Evolutionary conservation across 257 asterid genomes (phyloP), one percentile per base, ranked within the genome.

Genomic region (Fraxinus excelsior): DNA sequence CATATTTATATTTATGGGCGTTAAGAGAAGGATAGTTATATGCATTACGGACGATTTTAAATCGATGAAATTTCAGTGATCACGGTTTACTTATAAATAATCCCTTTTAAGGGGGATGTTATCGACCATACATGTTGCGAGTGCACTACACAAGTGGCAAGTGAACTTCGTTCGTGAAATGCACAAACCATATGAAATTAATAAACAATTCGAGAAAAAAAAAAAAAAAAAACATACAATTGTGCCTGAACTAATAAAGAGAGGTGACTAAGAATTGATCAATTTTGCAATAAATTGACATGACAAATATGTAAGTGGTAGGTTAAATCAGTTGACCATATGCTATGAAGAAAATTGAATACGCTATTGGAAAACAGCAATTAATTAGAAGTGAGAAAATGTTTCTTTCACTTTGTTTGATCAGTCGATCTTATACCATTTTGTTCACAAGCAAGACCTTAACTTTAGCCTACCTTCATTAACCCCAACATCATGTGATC

Each of bases 291-390:
- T 82, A 56, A 79, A 79, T 83, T 79, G 74, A 51, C 35, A 70
- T 58, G 79, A 72, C 74, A 62, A 53, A 60, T 38, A 6, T 13
- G 13, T 18, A 46, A 72, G 42, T 44, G 81, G 86, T 85, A 76
- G 87, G 85, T 85, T 77, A 68, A 46, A 79, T 65, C 74, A 78
- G 84, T 74, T 78, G 90, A 81, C 49, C 3, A 70, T 26, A 32
- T 28, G 80, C 4, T 44, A 23, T 46, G 68, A 44, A 64, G 37
- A 73, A 69, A 70, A 73, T 71, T 79, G 76, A 72, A 78, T 67
- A 9, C 76, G 76, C 51, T 76, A 81, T 75, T 75, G 81, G 78
- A 80, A 62, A 82, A 79, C 83, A 84, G 80, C 72, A 70, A 32
- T 37, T 68, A 3, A n/a, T n/a, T n/a, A 58, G 29, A 58, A 58